Base-by-base conservation (phyloP, 768 basidiomycete genomes). In the Paxillus rubicundulus region DNA sequence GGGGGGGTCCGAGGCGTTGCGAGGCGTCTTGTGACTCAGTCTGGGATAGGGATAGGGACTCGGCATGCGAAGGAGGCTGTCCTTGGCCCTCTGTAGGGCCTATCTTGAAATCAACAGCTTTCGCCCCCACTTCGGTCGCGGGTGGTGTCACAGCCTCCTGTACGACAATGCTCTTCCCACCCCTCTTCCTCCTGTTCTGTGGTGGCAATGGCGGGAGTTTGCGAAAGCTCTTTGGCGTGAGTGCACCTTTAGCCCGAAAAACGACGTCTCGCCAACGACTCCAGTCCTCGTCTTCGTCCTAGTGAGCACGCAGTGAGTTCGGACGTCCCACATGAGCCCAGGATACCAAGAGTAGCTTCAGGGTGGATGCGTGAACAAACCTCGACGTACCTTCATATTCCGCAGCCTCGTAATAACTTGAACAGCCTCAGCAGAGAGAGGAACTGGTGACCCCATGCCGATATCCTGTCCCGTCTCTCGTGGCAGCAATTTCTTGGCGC, bases 261-360 rank as follows among this genome's bases (percentile, higher is more conserved):
- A 92, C 78, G 30, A 89, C 84, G 62, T 94, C 92, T 17, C 90
- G 78, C 89, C 89, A 91, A 40, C 92, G 82, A 52, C 89, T 82
- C 87, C 87, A 92, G 60, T 94, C 91, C 64, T 95, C 92, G 51
- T 83, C 80, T 70, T 89, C 86, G 62, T 95, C 92, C 86, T 90
- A 52, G 12, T 59, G 33, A 33, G 12, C 34, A 44, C 32, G 24
- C 7, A 39, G 5, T 50, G 6, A 47, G 44, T 39, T 20, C 12
- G 10, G 12, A 14, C 5, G 33, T 2, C 33, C 33, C 7, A n/a
- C 18, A 9, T 30, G 28, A 49, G 16, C 6, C 33, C 57, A 50
- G 63, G 47, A 5, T 7, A 16, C 3, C 32, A 5, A 24, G 44
- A 24, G 44, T 18, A 45, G 8, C 38, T 32, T 18, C 20, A 32